Evolutionary conservation across 2,329 filamentous ascomycete genomes (phyloP).

Genomic region (Stromatinia cepivora): DNA sequence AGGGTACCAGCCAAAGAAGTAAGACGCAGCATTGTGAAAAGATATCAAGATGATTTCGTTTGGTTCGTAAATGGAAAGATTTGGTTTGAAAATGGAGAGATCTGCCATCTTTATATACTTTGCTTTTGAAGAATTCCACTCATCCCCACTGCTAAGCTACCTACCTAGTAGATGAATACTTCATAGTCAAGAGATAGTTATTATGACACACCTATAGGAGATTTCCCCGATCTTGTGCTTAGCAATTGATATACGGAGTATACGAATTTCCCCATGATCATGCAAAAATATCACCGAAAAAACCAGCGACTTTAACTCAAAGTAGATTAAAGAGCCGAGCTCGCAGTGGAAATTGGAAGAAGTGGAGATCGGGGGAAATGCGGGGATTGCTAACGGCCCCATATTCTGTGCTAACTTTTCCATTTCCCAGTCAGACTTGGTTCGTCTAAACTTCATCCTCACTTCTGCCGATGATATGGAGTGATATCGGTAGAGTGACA

Average conservation of each 20-base stretch:
- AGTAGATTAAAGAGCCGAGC: not conserved
- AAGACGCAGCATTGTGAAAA: slow-evolving; percentile 6
- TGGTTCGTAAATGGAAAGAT: not conserved
- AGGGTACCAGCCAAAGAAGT: slow-evolving; percentile 22
- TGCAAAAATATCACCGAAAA: slow-evolving; percentile 27
- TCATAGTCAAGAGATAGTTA: not conserved
- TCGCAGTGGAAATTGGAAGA: not conserved
- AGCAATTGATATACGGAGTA: not conserved
- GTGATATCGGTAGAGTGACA: no score
- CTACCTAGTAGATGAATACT: not conserved
- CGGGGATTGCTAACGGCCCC: slow-evolving; percentile 3
- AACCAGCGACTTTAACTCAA: slow-evolving; percentile 19
- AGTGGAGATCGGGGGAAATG: slow-evolving; percentile 1
- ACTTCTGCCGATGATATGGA: not conserved
- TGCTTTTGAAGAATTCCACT: not conserved
- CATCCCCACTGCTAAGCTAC: no score
- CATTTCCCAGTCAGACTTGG: not conserved
- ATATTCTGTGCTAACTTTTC: not conserved
- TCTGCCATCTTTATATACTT: slow-evolving; percentile 5
- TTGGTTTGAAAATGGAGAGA: not conserved
- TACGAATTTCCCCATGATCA: not conserved
- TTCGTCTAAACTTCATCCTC: slow-evolving; percentile 22
- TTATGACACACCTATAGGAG: not conserved
- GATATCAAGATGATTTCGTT: not conserved
- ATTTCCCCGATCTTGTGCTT: not conserved